A percentile compares a stretch with the other conserved stretches of the same genome.
These are phyloP conservation scores for Deuterostichococcus epilithicus DNA, from an alignment of 139 green algal species.

Conservation along the genomic window DNA sequence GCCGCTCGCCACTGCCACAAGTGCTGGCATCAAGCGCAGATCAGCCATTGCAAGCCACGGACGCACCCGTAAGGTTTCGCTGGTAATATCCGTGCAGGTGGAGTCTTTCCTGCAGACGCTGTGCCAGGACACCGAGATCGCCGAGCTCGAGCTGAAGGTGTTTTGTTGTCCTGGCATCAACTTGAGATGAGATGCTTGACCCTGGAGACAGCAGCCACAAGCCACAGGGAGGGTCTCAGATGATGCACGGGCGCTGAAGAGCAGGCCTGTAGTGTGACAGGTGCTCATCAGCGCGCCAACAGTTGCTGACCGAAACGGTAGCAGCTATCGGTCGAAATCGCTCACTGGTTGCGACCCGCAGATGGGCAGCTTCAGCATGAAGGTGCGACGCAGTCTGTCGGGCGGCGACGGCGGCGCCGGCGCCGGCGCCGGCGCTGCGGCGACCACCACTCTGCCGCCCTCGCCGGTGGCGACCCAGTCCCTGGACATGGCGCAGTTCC, in stretches of 20 bases:
- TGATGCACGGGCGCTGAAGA: no score
- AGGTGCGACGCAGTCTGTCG: constrained; percentile 55
- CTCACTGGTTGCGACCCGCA: constrained; percentile 15
- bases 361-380: constrained; percentile 71
- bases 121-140: constrained; percentile 79
- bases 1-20: background rate
- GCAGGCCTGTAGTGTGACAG: no score
- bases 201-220: no score
- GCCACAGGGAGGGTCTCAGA: no score
- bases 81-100: constrained; percentile 47
- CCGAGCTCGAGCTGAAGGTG: constrained; percentile 79
- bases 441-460: constrained; percentile 6
- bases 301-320: no score
- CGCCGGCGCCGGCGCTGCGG: constrained; percentile 10
- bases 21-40: background rate
- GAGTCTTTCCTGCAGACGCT: constrained; percentile 63
- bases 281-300: no score
- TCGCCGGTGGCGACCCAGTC: constrained; percentile 12
- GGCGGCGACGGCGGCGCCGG: background rate
- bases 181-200: no score
- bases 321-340: background rate
- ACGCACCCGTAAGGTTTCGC: background rate
- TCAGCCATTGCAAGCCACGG: background rate
- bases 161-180: no score
- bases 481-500: constrained; percentile 45